Percentiles rank a stretch among this genome's conserved stretches.
Conservation (phyloP, 1,139 yeast genomes). For the Geotrichum klebahnii region DNA sequence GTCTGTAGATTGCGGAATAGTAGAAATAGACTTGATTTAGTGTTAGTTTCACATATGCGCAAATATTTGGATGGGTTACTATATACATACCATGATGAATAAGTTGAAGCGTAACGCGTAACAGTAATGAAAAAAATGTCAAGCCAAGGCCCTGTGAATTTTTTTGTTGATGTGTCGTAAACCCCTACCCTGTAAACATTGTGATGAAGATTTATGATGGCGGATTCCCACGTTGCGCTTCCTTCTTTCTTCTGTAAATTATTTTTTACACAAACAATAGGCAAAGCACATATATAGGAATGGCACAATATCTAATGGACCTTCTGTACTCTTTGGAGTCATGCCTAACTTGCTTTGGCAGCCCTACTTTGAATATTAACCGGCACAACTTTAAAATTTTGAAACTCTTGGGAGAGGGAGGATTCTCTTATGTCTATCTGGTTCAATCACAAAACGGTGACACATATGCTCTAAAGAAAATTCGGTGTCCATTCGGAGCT, state of each 20-base stretch:
- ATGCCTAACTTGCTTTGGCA: conserved; percentile 40
- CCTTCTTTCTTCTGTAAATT: not conserved
- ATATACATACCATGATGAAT: too few relatives aligned
- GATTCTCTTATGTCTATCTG: conserved; percentile 82
- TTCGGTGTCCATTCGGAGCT: conserved; percentile 81
- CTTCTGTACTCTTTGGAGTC: conserved; percentile 35
- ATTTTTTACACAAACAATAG: not conserved
- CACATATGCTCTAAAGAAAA: conserved; percentile 73
- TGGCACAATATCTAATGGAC: conserved; percentile 28
- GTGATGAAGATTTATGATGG: not conserved
- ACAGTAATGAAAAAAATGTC: not conserved
- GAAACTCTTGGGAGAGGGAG: conserved; percentile 80
- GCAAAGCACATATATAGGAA: not conserved
- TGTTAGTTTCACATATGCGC: too few relatives aligned
- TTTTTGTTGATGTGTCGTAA: not conserved
- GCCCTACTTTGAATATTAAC: conserved; percentile 39
- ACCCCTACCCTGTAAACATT: conserved; percentile 1
- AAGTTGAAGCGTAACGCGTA: too few relatives aligned
- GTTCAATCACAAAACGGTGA: conserved; percentile 52
- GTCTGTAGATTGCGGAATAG: conserved; percentile 41
- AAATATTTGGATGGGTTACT: too few relatives aligned
- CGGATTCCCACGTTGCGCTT: not conserved
- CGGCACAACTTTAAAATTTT: conserved; percentile 46
- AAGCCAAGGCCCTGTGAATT: not conserved
- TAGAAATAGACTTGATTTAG: conserved; percentile 35